These are phyloP conservation scores for Cynara cardunculus DNA, from an alignment of 129 eudicot genomes.

Conservation along the genomic window DNA sequence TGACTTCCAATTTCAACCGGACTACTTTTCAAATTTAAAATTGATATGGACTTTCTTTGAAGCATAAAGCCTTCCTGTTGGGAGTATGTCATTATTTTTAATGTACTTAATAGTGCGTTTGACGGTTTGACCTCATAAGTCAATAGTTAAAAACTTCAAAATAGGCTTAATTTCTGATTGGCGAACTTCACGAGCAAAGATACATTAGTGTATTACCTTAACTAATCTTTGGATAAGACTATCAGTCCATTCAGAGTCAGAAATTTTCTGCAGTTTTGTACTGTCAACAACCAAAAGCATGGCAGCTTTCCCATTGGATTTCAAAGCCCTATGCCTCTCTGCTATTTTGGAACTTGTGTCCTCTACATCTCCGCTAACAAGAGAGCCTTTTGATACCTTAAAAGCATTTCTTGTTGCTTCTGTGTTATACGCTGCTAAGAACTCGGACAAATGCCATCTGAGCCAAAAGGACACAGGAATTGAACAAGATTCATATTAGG, in stretches of 20 bases:
- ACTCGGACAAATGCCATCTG: constrained; percentile 49
- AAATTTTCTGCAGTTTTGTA: constrained; percentile 13
- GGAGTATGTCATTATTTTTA: neutral
- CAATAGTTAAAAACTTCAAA: constrained; percentile 2
- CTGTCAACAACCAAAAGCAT: constrained; percentile 45
- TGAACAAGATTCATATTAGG: neutral
- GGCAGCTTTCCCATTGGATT: constrained; percentile 73
- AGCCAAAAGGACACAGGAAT: neutral
- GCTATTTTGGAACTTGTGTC: constrained; percentile 32
- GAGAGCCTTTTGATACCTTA: constrained; percentile 39
- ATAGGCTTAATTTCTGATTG: neutral
- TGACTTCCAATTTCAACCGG: neutral
- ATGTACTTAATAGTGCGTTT: neutral
- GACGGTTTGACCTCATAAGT: constrained; percentile 15
- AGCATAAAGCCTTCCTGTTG: neutral
- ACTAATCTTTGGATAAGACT: constrained; percentile 36
- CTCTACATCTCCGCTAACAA: constrained; percentile 26
- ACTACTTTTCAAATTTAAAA: neutral
- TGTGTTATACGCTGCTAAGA: constrained; percentile 30
- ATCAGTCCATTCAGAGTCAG: constrained; percentile 34
- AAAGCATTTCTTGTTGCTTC: constrained; percentile 30
- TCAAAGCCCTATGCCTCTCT: constrained; percentile 43
- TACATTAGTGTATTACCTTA: constrained; percentile 33
- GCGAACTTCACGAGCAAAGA: constrained; percentile 10
- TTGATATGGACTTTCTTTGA: neutral